phyloP scores from a whole-genome alignment of 208 protist species.

The Crithidia sp. region DNA sequence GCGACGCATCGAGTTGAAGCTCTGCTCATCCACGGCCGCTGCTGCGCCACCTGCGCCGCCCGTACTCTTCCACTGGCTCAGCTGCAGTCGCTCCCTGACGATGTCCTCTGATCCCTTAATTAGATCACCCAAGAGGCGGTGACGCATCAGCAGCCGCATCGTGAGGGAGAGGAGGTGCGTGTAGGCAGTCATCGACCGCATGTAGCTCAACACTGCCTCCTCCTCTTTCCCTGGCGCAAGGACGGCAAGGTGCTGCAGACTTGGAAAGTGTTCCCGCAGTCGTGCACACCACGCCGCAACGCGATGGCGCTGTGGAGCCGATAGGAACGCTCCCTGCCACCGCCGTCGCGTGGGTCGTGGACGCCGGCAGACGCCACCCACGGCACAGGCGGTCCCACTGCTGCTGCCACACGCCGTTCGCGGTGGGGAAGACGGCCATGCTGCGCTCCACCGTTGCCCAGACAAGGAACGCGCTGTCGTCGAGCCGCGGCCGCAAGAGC shows the following conservation, averaged over 20 bases:
- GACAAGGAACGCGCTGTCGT: conserved; percentile 54
- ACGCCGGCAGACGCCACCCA: conserved; percentile 51
- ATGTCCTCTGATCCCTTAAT: conserved; percentile 4
- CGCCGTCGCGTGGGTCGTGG: conserved; percentile 34
- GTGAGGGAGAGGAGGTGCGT: conserved; percentile 62
- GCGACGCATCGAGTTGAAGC: not conserved
- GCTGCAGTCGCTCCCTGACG: conserved; percentile 20
- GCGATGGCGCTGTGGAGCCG: conserved; percentile 19
- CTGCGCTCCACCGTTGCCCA: conserved; percentile 31
- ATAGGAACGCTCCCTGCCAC: conserved; percentile 47
- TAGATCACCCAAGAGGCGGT: conserved; percentile 46
- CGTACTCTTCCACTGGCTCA: conserved; percentile 6
- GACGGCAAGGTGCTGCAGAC: not conserved
- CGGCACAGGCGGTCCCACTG: conserved; percentile 33
- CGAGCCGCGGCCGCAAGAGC: conserved; percentile 65
- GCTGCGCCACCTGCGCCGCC: no score
- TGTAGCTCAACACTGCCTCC: conserved; percentile 57
- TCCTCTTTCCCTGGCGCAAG: conserved; percentile 27
- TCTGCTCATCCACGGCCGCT: not conserved
- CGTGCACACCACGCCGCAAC: conserved; percentile 17
- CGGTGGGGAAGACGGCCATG: conserved; percentile 21
- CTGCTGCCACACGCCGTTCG: conserved; percentile 24
- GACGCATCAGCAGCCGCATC: conserved; percentile 38
- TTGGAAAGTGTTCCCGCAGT: no score
- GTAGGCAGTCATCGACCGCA: conserved; percentile 62